Percentiles rank a stretch among this genome's conserved stretches.
These are phyloP conservation scores for Penicillium arizonense DNA, from an alignment of 495 filamentous ascomycete species.

Conservation along the genomic window DNA sequence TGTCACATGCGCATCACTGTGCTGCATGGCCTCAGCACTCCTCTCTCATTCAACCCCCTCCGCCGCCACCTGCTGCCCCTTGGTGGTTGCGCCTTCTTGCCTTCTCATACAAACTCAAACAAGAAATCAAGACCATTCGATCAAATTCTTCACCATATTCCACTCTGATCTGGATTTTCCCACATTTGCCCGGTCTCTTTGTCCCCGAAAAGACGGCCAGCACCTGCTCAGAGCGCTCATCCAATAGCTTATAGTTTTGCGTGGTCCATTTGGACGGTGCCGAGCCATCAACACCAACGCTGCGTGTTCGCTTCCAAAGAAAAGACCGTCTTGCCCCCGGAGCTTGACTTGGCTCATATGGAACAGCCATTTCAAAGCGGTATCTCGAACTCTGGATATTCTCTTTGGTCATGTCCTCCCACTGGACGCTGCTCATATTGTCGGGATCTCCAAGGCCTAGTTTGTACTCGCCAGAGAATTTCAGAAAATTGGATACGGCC, in stretches of 20 bases:
- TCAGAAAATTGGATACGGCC: slow-evolving; percentile 21
- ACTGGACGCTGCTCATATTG: slow-evolving; percentile 10
- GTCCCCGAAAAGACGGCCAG: slow-evolving; percentile 19
- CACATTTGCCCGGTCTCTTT: slow-evolving; percentile 12
- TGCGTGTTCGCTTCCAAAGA: slow-evolving; percentile 25
- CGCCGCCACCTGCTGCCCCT: slow-evolving; percentile 11
- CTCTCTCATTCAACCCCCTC: slow-evolving; percentile 4
- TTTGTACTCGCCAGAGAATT: slow-evolving; percentile 16
- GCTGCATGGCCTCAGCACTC: no score
- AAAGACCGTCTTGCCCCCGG: slow-evolving; percentile 12
- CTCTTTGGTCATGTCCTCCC: slow-evolving; percentile 24
- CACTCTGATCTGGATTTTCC: slow-evolving; percentile 21
- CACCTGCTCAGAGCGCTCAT: slow-evolving; percentile 13
- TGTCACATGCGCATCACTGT: no score
- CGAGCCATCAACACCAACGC: slow-evolving; percentile 10
- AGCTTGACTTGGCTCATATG: not conserved
- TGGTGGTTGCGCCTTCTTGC: slow-evolving; percentile 12
- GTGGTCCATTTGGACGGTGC: slow-evolving; percentile 5
- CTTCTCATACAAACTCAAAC: slow-evolving; percentile 18
- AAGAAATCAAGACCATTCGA: slow-evolving; percentile 24
- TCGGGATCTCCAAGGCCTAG: slow-evolving; percentile 20
- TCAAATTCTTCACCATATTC: slow-evolving; percentile 24
- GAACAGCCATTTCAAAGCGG: slow-evolving; percentile 19
- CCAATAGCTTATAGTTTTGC: slow-evolving; percentile 24
- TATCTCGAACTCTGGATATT: slow-evolving; percentile 11